Evolutionary conservation across 345 rosid species (phyloP), one percentile per base, ranked within the genome.

Genomic region (Tarenaya hassleriana): DNA sequence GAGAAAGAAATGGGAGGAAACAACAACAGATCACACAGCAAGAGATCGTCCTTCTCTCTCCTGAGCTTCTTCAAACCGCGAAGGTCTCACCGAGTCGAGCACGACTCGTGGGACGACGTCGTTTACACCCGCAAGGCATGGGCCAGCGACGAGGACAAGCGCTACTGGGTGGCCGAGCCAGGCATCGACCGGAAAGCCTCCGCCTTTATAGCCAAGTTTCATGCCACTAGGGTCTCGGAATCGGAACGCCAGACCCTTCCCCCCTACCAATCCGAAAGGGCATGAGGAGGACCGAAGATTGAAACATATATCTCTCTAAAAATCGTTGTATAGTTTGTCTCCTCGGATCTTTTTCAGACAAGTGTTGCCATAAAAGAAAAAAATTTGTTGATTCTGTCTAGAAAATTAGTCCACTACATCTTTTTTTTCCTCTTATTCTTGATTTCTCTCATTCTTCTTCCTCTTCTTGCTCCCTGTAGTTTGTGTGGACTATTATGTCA

Each of bases 141-240:
- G 69, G 69, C 79, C 0, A 69, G 82, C 33, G 80, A 79, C 41
- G 72, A 74, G 8, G 82, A 79, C 68, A 62, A 45, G 14, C 62
- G 71, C 13, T 6, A 43, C 18, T 67, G 73, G 65, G 77, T 74
- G 8, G 80, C 71, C 1, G 74, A 69, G 43, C 77, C 76, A 9
- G 80, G 77, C n/a, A 74, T 79, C 13, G 82, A 76, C 62, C 50
- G 75, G 16, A 76, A 59, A 62, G 82, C 85, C 16, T 61, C 74
- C 7, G 73, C 58, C 39, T 74, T 69, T 52, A 79, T 76, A 4
- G 71, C 68, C 43, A 79, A 72, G 67, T 72, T 76, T 58, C 82
- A 69, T 24, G 65, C 66, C 18, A 72, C 68, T 52, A 70, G 57
- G 18, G 63, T 62, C 46, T 38, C 68, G 5, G 68, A 62, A 54